Base-by-base conservation (phyloP, 768 basidiomycete genomes). In the Phylloporus sp. region DNA sequence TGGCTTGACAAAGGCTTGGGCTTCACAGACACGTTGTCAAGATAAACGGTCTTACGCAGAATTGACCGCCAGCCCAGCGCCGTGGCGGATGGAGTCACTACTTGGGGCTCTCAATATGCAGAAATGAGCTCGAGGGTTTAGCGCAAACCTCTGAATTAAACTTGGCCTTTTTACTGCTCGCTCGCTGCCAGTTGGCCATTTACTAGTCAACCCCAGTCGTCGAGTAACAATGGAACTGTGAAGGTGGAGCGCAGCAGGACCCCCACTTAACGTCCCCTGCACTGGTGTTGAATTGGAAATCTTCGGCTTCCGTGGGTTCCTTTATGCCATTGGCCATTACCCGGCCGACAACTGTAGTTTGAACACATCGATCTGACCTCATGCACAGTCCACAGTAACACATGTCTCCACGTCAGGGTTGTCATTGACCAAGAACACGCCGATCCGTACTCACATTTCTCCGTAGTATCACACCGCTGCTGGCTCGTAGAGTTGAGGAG, bases 261-360 rank as follows among this genome's bases (percentile, higher is more conserved):
- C 15, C 31, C 41, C 45, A 27, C 26, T 27, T 10, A 16, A 16
- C 15, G 26, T 11, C 20, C 24, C 23, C 10, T 56, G 35, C 42
- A 51, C 45, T 24, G 54, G 54, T 46, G 41, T 42, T 41, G 38
- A 44, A 58, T 67, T 59, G 54, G 52, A 59, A 67, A 59, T 56
- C 26, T 27, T 49, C 40, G 44, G 26, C 16, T 45, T 59, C 32
- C 27, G 45, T 45, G 45, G n/a, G 51, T 36, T 29, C 39, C 24
- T 31, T 22, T 29, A 39, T 47, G 41, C 20, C 39, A 52, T 35
- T 54, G 40, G 47, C 50, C 11, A 40, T 52, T 36, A 50, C 52
- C 44, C 40, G 26, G 39, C 44, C 39, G 47, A 41, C 42, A 31
- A 24, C 16, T 52, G 35, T 38, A 26, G 34, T 22, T 22, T 22